A percentile compares a stretch with the other conserved stretches of the same genome.
Conservation (phyloP, 2,329 filamentous ascomycete species). For the Corinectria fuckeliana region DNA sequence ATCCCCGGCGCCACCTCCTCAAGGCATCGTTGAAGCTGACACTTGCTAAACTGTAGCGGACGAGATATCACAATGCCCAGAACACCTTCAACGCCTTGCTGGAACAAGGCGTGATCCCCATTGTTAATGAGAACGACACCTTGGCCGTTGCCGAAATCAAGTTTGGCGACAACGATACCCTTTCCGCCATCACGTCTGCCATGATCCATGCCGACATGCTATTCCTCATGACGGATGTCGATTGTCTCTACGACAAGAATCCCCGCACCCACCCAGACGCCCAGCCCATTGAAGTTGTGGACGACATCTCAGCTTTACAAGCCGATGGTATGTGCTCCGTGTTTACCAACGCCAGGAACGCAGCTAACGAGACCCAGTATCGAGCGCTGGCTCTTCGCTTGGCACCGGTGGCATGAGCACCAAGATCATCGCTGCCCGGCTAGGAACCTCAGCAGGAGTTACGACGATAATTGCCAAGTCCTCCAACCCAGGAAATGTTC, state of each 20-base stretch:
- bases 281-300: conserved; percentile 87
- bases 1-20: neutral
- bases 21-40: neutral
- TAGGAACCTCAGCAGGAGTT: conserved; percentile 93
- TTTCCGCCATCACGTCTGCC: conserved; percentile 93
- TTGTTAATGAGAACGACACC: conserved; percentile 99
- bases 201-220: conserved; percentile 98
- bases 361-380: conserved; percentile 61
- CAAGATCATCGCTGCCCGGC: conserved; percentile 90
- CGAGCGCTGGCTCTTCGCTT: conserved; percentile 83
- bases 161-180: conserved; percentile 97
- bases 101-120: conserved; percentile 94
- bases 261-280: conserved; percentile 86
- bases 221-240: conserved; percentile 98
- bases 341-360: neutral
- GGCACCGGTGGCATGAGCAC: conserved; percentile 98
- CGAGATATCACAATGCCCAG: conserved; percentile 94
- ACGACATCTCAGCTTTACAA: conserved; percentile 81
- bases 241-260: conserved; percentile 97
- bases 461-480: conserved; percentile 95
- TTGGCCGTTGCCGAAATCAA: conserved; percentile 97
- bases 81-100: conserved; percentile 91
- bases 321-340: conserved; percentile 69
- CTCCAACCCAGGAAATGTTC: conserved; percentile 91
- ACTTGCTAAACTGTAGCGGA: conserved; percentile 61